These are phyloP conservation scores for Fragilariopsis cylindrus DNA, from an alignment of 108 stramenopile genomes.

Conservation along the genomic window DNA sequence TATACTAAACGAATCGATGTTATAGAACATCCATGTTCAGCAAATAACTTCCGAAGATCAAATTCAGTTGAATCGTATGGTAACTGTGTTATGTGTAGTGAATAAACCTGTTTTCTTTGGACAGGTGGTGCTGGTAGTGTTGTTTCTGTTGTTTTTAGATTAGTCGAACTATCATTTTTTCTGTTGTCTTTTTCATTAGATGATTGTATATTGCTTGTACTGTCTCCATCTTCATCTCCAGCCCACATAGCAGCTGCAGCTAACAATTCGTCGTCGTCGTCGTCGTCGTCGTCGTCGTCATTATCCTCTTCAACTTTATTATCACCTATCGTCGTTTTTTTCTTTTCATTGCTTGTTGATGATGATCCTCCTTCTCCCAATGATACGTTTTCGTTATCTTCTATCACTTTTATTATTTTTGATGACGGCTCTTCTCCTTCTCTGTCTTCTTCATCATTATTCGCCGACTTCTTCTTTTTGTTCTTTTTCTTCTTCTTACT, in stretches of 20 bases:
- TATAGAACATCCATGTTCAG: slow-evolving; percentile 58
- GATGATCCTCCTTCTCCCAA: not conserved
- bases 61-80: slow-evolving; percentile 64
- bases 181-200: slow-evolving; percentile 5
- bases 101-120: slow-evolving; percentile 19
- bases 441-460: slow-evolving; percentile 6
- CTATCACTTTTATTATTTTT: not conserved
- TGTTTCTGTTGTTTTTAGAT: slow-evolving; percentile 13
- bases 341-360: no score
- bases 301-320: slow-evolving; percentile 21
- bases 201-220: not conserved
- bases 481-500: slow-evolving; percentile 34
- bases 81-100: slow-evolving; percentile 77
- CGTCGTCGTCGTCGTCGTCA: slow-evolving; percentile 23
- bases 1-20: slow-evolving; percentile 78
- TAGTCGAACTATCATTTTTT: not conserved
- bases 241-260: slow-evolving; percentile 57
- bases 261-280: slow-evolving; percentile 48
- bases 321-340: no score
- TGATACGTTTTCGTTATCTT: not conserved
- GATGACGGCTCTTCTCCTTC: not conserved
- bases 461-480: slow-evolving; percentile 24
- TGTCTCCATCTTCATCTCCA: slow-evolving; percentile 7
- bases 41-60: slow-evolving; percentile 62
- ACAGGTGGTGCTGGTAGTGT: not conserved